These are phyloP conservation scores for Hypoxylon sp. DNA, from an alignment of 2,329 filamentous ascomycete genomes.

Conservation along the genomic window DNA sequence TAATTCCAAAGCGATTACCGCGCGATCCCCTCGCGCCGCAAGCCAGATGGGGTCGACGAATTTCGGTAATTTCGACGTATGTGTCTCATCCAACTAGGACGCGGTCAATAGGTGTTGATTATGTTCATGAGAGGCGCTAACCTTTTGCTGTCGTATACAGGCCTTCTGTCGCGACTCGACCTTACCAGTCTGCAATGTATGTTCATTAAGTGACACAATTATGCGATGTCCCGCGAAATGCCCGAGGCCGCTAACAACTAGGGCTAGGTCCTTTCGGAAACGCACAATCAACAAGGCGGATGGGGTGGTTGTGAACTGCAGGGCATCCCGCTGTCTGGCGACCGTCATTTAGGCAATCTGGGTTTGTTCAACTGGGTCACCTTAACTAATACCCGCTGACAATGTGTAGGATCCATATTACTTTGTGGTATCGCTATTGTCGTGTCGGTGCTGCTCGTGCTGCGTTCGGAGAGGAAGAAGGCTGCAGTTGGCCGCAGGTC, in stretches of 20 bases:
- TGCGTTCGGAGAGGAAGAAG: conserved; percentile 88
- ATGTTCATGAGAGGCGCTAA: conserved; percentile 33
- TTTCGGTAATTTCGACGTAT: conserved; percentile 74
- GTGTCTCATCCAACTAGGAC: conserved; percentile 39
- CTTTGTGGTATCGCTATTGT: conserved; percentile 83
- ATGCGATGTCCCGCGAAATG: conserved; percentile 18
- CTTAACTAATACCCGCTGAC: conserved; percentile 44
- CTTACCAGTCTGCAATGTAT: conserved; percentile 86
- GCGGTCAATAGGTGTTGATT: not conserved
- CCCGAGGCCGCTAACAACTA: conserved; percentile 37
- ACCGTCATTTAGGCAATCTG: conserved; percentile 82
- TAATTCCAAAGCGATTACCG: conserved; percentile 27
- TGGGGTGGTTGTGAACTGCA: conserved; percentile 80
- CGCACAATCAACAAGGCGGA: conserved; percentile 71
- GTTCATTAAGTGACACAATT: conserved; percentile 55
- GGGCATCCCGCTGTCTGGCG: conserved; percentile 80
- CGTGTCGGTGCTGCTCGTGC: conserved; percentile 76
- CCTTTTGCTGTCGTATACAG: conserved; percentile 61
- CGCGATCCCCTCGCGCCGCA: conserved; percentile 49
- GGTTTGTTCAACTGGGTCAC: conserved; percentile 67
- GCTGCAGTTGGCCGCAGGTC: conserved; percentile 95
- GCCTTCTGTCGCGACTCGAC: conserved; percentile 88
- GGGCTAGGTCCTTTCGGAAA: conserved; percentile 73
- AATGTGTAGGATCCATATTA: conserved; percentile 82
- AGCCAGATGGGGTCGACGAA: conserved; percentile 71